These are phyloP conservation scores for Microbotryum saponariae DNA, from an alignment of 1,284 basidiomycete species.

Conservation along the genomic window DNA sequence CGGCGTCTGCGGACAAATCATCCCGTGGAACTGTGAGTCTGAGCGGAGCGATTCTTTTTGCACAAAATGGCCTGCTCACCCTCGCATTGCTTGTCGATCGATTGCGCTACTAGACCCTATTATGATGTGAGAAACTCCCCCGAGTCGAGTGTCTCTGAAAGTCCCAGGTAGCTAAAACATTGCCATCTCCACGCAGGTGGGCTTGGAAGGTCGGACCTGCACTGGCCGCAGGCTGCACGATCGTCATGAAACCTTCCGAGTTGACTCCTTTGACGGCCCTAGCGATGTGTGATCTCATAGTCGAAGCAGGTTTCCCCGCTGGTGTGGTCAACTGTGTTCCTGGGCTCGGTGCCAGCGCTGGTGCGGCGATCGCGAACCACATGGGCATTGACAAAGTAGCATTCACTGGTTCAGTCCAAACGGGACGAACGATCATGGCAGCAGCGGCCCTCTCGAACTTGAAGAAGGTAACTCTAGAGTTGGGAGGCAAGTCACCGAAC, in stretches of 20 bases:
- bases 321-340: conserved; percentile 39
- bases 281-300: conserved; percentile 29
- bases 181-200: conserved; percentile 9
- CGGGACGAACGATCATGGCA: conserved; percentile 41
- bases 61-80: no score
- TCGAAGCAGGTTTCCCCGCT: conserved; percentile 34
- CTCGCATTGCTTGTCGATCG: no score
- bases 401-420: conserved; percentile 38
- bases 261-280: conserved; percentile 37
- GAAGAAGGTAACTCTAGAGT: conserved; percentile 41
- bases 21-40: no score
- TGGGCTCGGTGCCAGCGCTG: conserved; percentile 39
- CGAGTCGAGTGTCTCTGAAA: not conserved
- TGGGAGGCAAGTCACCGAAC: conserved; percentile 42
- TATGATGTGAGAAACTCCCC: no score
- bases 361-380: conserved; percentile 37
- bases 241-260: conserved; percentile 39
- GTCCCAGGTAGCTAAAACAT: no score
- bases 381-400: conserved; percentile 38
- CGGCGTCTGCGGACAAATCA: conserved; percentile 19
- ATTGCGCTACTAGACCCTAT: no score
- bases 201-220: conserved; percentile 33
- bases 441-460: conserved; percentile 40
- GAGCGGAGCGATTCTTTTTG: no score
- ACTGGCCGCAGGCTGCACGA: conserved; percentile 30